Base-by-base conservation (phyloP, 768 basidiomycete genomes). In the Rubroboletus pulcherrimus region DNA sequence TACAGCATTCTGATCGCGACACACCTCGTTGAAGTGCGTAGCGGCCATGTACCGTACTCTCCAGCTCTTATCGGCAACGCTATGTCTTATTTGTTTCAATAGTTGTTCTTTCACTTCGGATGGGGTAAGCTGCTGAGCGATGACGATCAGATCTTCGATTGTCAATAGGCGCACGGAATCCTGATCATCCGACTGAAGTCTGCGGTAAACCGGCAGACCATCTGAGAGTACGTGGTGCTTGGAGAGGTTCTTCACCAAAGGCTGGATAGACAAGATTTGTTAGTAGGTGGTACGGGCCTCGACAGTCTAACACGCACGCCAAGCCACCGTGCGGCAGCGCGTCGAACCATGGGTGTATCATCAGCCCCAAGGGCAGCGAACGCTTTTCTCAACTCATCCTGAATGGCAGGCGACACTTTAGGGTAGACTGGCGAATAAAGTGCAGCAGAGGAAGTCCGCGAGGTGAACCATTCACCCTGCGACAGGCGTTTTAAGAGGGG, bases 1-100 rank as follows among this genome's bases (percentile, higher is more conserved):
- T 9, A 37, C 11, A 7, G 37, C 1, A 14, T 45, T 61, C 43
- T 30, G 39, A 30, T 34, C 1, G 24, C 37, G 15, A 59, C 77
- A 54, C 60, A 91, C 93, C 81, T 94, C 89, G 61, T 98, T 97
- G 74, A 98, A 98, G 71, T 98, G 92, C 60, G 84, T 93, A 2
- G 95, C 96, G 15, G 94, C 93, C 95, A 98, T 98, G 73, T 98
- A 99, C 69, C 97, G 80, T 51, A 99, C 97, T 62, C 97, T 81
- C 97, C 97, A 99, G 70, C 93, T 96, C 78, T 98, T 97, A 73
- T 99, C 97, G 11, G 85, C 79, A 47, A 97, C 87, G 60, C 89
- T 91, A 57, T 87, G 83, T 66, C 91, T 85, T 64, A 98, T 87
- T 71, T 95, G 89, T 61, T 88, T 87, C 59, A 94, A 76, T 26